A percentile compares a stretch with the other conserved stretches of the same genome.
Conservation (phyloP, 192 early-diverging fungal species). For the Chytriomyces sp. region DNA sequence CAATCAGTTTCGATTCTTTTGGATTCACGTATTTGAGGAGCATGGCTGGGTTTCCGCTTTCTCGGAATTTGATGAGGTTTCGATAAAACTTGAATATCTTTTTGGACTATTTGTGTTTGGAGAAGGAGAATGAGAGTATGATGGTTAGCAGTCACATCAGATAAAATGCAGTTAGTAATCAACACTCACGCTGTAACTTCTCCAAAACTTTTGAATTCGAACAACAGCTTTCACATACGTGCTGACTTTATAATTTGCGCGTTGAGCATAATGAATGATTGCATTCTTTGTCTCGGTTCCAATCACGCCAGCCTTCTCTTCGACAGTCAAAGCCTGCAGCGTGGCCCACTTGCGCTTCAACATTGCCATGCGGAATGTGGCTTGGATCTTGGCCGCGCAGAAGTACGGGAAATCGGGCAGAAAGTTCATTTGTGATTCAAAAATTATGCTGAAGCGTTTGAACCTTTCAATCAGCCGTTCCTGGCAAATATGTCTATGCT, state of each 20-base stretch:
- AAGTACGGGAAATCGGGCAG: conserved; percentile 61
- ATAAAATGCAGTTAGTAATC: no score
- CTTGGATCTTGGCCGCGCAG: conserved; percentile 60
- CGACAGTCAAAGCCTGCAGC: conserved; percentile 39
- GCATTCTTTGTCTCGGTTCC: conserved; percentile 41
- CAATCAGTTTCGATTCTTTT: conserved; percentile 59
- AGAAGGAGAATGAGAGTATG: neutral
- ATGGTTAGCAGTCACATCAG: no score
- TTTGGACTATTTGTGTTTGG: conserved; percentile 39
- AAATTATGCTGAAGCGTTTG: conserved; percentile 43
- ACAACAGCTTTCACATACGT: conserved; percentile 49
- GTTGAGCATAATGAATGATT: conserved; percentile 44
- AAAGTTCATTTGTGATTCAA: conserved; percentile 37
- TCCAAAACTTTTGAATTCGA: conserved; percentile 58
- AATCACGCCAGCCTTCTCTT: conserved; percentile 19
- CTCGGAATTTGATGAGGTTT: conserved; percentile 60
- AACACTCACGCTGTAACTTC: conserved; percentile 52
- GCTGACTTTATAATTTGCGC: conserved; percentile 27
- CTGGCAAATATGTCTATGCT: conserved; percentile 34
- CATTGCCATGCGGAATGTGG: conserved; percentile 50
- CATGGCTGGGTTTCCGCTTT: conserved; percentile 54
- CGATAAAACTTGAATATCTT: conserved; percentile 60
- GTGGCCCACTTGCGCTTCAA: conserved; percentile 41
- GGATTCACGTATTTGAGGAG: conserved; percentile 67
- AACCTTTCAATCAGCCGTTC: conserved; percentile 56